Percentiles rank a stretch among this genome's conserved stretches.
These are phyloP conservation scores for Colletotrichum cuscutae DNA, from an alignment of 2,329 filamentous ascomycete genomes.

Conservation along the genomic window DNA sequence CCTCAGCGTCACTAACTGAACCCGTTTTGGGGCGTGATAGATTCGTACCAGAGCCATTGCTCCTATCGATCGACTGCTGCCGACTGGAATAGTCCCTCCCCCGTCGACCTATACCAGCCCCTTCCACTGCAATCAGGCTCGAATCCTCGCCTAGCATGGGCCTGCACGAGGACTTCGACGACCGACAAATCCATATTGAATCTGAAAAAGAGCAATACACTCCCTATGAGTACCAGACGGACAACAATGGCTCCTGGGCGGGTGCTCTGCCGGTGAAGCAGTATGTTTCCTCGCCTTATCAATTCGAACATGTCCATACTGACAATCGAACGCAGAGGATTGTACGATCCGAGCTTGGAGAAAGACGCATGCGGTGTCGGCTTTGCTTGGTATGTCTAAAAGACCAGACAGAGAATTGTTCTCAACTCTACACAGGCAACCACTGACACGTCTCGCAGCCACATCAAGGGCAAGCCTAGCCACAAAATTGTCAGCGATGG, in stretches of 20 bases:
- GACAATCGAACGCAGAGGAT: slow-evolving; percentile 63
- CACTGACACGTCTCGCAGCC: slow-evolving; percentile 61
- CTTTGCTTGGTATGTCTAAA: slow-evolving; percentile 85
- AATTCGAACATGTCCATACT: slow-evolving; percentile 10
- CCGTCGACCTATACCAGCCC: slow-evolving; percentile 34
- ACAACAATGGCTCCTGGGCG: slow-evolving; percentile 90
- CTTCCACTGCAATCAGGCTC: slow-evolving; percentile 21
- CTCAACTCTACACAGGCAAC: slow-evolving; percentile 4
- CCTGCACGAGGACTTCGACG: slow-evolving; percentile 73
- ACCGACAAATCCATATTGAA: slow-evolving; percentile 71
- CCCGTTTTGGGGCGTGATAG: slow-evolving; percentile 1
- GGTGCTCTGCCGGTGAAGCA: slow-evolving; percentile 96
- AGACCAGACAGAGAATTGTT: neutral
- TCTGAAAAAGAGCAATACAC: slow-evolving; percentile 69
- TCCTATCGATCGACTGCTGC: slow-evolving; percentile 37
- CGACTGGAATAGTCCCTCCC: slow-evolving; percentile 36
- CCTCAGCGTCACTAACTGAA: slow-evolving; percentile 11
- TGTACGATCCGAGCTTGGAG: slow-evolving; percentile 95
- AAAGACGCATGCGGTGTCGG: slow-evolving; percentile 99
- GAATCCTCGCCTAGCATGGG: slow-evolving; percentile 74
- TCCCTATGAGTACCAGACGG: slow-evolving; percentile 87
- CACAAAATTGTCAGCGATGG: slow-evolving; percentile 99
- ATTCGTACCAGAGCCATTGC: slow-evolving; percentile 37
- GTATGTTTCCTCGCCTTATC: slow-evolving; percentile 51
- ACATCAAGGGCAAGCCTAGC: slow-evolving; percentile 96